Evolutionary conservation across 2,329 filamentous ascomycete species (phyloP).

Genomic region (Fusarium fujikuroi): DNA sequence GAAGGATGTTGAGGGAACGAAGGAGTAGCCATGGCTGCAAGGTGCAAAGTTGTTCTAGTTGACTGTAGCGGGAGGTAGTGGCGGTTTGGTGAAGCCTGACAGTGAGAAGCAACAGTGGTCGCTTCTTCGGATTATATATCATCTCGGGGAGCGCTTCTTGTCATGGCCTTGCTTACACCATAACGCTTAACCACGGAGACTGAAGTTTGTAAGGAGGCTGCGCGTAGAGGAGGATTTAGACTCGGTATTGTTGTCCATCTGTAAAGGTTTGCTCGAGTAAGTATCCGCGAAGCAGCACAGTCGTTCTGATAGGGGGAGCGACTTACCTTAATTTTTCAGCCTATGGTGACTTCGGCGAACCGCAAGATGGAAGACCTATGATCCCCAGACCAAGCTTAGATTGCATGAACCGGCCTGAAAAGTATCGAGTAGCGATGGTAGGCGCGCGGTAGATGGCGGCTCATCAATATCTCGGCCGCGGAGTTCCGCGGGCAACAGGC

Average conservation of each 20-base stretch:
- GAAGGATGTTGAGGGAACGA: background rate
- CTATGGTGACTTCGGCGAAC: background rate
- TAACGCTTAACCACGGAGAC: background rate
- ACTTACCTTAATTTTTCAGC: background rate
- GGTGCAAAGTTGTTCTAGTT: no score
- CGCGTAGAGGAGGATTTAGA: background rate
- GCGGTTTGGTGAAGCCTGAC: background rate
- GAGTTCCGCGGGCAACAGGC: background rate
- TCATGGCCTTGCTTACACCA: rapidly evolving
- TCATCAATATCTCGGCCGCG: background rate
- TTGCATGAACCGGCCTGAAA: background rate
- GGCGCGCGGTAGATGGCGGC: background rate
- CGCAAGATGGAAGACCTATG: background rate
- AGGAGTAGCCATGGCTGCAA: background rate
- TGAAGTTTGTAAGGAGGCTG: background rate
- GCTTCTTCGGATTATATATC: background rate
- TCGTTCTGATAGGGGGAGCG: no score
- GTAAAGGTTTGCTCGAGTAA: background rate
- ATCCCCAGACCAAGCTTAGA: no score
- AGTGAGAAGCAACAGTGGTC: no score
- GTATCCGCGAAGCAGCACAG: background rate
- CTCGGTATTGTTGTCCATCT: no score
- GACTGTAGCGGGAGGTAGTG: rapidly evolving
- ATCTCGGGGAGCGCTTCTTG: background rate
- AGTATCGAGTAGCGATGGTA: background rate